Evolutionary conservation across 1,284 basidiomycete genomes (phyloP).

Genomic region (Heterobasidion parviporum): DNA sequence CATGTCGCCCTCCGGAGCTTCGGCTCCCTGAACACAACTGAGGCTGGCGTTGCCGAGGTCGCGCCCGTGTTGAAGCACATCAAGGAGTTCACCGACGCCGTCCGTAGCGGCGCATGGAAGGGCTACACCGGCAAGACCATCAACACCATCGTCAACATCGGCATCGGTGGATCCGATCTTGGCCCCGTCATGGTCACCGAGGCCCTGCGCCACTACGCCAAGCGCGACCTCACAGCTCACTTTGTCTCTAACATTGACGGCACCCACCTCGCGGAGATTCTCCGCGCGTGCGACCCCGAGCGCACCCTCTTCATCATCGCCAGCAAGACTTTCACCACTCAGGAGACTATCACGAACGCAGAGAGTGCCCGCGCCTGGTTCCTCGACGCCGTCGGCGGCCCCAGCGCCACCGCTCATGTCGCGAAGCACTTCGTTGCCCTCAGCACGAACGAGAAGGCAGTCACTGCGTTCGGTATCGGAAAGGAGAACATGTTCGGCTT

Average conservation of each 20-base stretch:
- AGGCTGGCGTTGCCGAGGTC: slow-evolving; percentile 82
- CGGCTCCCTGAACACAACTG: slow-evolving; percentile 66
- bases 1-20: slow-evolving; percentile 93
- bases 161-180: slow-evolving; percentile 96
- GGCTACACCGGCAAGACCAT: slow-evolving; percentile 97
- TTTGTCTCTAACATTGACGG: slow-evolving; percentile 99
- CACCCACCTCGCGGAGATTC: slow-evolving; percentile 90
- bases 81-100: slow-evolving; percentile 79
- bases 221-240: slow-evolving; percentile 81
- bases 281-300: slow-evolving; percentile 82
- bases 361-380: slow-evolving; percentile 94
- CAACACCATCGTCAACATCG: slow-evolving; percentile 95
- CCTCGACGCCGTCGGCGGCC: slow-evolving; percentile 52
- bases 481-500: slow-evolving; percentile 98
- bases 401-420: slow-evolving; percentile 81
- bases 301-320: slow-evolving; percentile 97
- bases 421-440: slow-evolving; percentile 99
- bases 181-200: slow-evolving; percentile 99
- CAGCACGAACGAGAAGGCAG: slow-evolving; percentile 92
- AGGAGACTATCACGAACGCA: slow-evolving; percentile 99
- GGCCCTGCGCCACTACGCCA: slow-evolving; percentile 89
- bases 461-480: slow-evolving; percentile 92
- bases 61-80: slow-evolving; percentile 84
- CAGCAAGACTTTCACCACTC: slow-evolving; percentile 98
- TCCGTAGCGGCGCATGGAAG: slow-evolving; percentile 87